Base-by-base conservation (phyloP, 257 asterid genomes). In the Scutellaria galericulata region DNA sequence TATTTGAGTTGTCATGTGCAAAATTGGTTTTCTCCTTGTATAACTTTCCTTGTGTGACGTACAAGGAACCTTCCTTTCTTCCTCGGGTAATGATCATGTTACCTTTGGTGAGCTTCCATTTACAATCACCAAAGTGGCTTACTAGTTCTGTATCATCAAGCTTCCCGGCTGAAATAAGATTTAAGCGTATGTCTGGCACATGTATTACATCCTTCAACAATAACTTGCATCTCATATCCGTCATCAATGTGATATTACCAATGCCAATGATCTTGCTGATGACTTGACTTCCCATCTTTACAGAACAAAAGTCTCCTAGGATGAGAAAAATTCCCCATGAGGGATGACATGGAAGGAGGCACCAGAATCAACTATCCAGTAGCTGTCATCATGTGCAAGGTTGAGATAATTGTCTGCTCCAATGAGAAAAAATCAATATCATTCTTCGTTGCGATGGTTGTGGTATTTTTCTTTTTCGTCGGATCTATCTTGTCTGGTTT, bases 101-200 rank as follows among this genome's bases (percentile, higher is more conserved):
- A 5, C 58, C 44, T 57, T 12, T 55, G 9, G 75, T 7, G 11
- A 70, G 75, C 45, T 70, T 70, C 46, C 58, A 70, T 42, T 57
- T 54, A 6, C 66, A n/a, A 40, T 59, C 31, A 22, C 37, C 50
- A 14, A 57, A 57, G 44, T 7, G 10, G 9, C 13, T 70, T 1
- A 13, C 1, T 10, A n/a, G 47, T 1, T 59, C 37, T n/a, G 7
- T 57, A 27, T 62, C 72, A 7, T 77, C 67, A 9, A 70, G 68
- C 18, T 18, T 40, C 0, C 71, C 10, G 0, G 4, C 39, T 8
- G 45, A 70, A 7, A 77, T 70, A 13, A 77, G 44, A 53, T 77
- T 63, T 12, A 77, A 41, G 12, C 55, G 41, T 11, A 70, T 55
- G 7, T 51, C 67, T 11, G 20, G 55, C 9, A 42, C 72, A 69